These are phyloP conservation scores for Saturnispora dispora DNA, from an alignment of 805 yeast genomes.

Conservation along the genomic window DNA sequence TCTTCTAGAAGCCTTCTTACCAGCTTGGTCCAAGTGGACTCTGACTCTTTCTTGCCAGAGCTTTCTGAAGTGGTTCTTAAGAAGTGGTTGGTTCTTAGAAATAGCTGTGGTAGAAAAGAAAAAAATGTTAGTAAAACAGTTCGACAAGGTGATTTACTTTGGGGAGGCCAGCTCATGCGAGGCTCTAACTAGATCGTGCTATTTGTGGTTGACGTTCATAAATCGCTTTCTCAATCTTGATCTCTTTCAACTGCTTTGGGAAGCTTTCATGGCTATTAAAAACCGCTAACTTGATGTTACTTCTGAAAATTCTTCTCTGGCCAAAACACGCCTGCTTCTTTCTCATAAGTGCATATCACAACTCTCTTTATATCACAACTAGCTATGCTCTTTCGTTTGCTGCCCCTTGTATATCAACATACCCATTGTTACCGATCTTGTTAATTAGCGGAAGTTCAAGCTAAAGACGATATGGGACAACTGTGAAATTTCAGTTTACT, in stretches of 20 bases:
- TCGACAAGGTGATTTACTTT: too few relatives aligned
- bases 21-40: slow-evolving; percentile 99
- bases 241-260: too few relatives aligned
- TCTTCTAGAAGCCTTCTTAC: slow-evolving; percentile 97
- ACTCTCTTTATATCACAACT: too few relatives aligned
- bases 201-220: too few relatives aligned
- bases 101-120: slow-evolving; percentile 58
- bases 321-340: too few relatives aligned
- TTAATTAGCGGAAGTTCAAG: background rate
- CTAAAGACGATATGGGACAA: background rate
- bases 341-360: too few relatives aligned
- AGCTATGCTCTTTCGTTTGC: too few relatives aligned
- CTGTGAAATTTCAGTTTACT: background rate
- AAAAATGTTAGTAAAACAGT: slow-evolving; percentile 15
- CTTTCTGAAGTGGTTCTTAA: slow-evolving; percentile 99
- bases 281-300: too few relatives aligned
- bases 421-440: slow-evolving; percentile 12
- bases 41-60: slow-evolving; percentile 99
- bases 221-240: too few relatives aligned
- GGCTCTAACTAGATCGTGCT: too few relatives aligned
- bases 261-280: too few relatives aligned
- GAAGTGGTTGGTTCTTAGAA: slow-evolving; percentile 96
- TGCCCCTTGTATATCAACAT: slow-evolving; percentile 1
- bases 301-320: background rate
- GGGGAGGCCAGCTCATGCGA: too few relatives aligned